Evolutionary conservation across 2,329 filamentous ascomycete genomes (phyloP).

Genomic region (Helotiales sp.): DNA sequence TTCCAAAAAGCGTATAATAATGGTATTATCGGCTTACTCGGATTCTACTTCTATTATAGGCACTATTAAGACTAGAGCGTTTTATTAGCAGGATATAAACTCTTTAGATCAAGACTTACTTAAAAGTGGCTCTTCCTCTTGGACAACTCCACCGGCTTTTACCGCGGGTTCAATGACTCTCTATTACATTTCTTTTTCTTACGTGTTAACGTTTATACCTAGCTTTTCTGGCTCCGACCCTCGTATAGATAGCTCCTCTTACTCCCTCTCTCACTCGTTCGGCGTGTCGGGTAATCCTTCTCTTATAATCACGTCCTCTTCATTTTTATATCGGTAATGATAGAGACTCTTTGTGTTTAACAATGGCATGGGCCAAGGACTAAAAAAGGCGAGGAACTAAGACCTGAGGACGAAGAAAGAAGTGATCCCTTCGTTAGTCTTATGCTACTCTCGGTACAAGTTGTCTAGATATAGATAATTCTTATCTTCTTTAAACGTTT

Average conservation of each 20-base stretch:
- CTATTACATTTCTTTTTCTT: conserved; percentile 15
- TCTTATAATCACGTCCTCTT: conserved; percentile 19
- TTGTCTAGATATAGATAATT: conserved; percentile 27
- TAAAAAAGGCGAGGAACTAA: conserved; percentile 30
- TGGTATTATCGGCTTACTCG: conserved; percentile 4
- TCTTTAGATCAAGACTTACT: conserved; percentile 5
- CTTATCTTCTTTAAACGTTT: conserved; percentile 23
- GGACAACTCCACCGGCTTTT: conserved; percentile 3
- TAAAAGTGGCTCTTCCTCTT: conserved; percentile 22
- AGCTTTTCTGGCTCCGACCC: conserved; percentile 5
- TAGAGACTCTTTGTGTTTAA: conserved; percentile 15
- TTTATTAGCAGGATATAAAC: conserved; percentile 8
- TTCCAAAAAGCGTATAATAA: conserved; percentile 25
- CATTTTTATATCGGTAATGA: neutral
- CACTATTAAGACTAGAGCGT: conserved; percentile 10
- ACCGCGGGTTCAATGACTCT: conserved; percentile 12
- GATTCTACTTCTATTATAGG: conserved; percentile 12
- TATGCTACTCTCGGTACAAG: conserved; percentile 19
- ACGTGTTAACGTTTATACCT: conserved; percentile 6
- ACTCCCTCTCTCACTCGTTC: conserved; percentile 9
- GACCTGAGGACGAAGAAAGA: conserved; percentile 33
- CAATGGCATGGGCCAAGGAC: conserved; percentile 4
- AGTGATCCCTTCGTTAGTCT: conserved; percentile 30
- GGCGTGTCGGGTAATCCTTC: conserved; percentile 1
- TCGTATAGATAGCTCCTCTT: conserved; percentile 5